A percentile compares a stretch with the other conserved stretches of the same genome.
phyloP scores from a whole-genome alignment of 192 early-diverging fungal genomes.

The Pilobolus umbonatus region DNA sequence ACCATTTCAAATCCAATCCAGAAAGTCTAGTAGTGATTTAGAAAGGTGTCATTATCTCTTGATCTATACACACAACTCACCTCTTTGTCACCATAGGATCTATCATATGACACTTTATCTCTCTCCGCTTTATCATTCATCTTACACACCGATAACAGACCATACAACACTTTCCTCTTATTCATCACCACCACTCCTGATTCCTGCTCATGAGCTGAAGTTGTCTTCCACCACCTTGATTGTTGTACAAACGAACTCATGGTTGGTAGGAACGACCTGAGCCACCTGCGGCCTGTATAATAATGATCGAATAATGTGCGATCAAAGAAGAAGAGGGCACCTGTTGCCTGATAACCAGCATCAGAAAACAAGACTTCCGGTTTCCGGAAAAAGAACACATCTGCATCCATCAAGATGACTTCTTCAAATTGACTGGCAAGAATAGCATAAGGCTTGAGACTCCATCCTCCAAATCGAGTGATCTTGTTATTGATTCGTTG shows the following conservation, averaged over 20 bases:
- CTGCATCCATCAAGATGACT: slow-evolving; percentile 65
- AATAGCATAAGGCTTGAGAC: slow-evolving; percentile 64
- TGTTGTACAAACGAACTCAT: slow-evolving; percentile 33
- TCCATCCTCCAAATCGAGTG: slow-evolving; percentile 53
- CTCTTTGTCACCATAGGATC: slow-evolving; percentile 65
- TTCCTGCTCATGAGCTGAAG: slow-evolving; percentile 55
- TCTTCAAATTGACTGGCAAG: slow-evolving; percentile 56
- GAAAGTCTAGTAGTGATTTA: slow-evolving; percentile 31
- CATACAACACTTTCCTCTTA: slow-evolving; percentile 45
- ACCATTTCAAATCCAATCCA: slow-evolving; percentile 63
- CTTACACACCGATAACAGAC: slow-evolving; percentile 49
- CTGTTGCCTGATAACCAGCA: slow-evolving; percentile 39
- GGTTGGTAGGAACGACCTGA: slow-evolving; percentile 47
- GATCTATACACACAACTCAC: slow-evolving; percentile 1
- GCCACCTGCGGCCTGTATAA: slow-evolving; percentile 36
- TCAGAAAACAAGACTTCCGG: slow-evolving; percentile 52
- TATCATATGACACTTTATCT: slow-evolving; percentile 41
- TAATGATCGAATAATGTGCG: slow-evolving; percentile 46
- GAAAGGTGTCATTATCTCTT: not conserved
- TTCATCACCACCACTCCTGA: slow-evolving; percentile 56
- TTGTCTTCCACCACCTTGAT: slow-evolving; percentile 36
- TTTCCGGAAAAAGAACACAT: slow-evolving; percentile 59
- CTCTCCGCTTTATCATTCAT: slow-evolving; percentile 50
- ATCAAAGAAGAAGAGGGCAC: slow-evolving; percentile 60
- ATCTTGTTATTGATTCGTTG: slow-evolving; percentile 36